Conservation (phyloP, 768 basidiomycete genomes). For the Podaxis sp. region DNA sequence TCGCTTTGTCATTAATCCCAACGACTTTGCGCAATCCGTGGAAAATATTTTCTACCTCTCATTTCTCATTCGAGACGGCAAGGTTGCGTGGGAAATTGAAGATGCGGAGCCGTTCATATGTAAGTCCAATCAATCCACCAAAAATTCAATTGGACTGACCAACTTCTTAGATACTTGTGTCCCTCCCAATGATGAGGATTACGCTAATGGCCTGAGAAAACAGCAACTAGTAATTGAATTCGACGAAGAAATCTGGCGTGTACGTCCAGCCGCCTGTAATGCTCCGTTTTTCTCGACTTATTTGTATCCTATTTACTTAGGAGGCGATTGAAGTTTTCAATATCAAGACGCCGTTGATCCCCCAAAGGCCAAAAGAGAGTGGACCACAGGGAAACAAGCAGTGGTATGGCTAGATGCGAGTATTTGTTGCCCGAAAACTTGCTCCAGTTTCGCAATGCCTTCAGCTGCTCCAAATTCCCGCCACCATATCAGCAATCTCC, state of each 20-base stretch:
- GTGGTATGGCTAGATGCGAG: constrained; percentile 61
- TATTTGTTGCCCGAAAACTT: background rate
- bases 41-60: constrained; percentile 97
- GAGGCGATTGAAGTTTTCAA: constrained; percentile 85
- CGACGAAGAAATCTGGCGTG: constrained; percentile 88
- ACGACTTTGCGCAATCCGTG: constrained; percentile 89
- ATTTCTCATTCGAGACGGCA: constrained; percentile 86
- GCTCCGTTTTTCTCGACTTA: background rate
- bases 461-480: background rate
- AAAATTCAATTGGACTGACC: background rate
- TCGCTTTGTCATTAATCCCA: constrained; percentile 84
- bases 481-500: background rate
- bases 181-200: constrained; percentile 62
- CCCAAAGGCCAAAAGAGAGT: constrained; percentile 61
- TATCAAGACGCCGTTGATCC: constrained; percentile 74
- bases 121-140: constrained; percentile 33
- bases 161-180: constrained; percentile 58
- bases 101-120: constrained; percentile 77
- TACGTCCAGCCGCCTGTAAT: constrained; percentile 30
- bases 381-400: constrained; percentile 53
- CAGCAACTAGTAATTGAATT: constrained; percentile 90
- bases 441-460: background rate
- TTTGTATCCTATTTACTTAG: constrained; percentile 34
- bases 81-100: constrained; percentile 68
- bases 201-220: constrained; percentile 61